Evolutionary conservation across 1,139 yeast species (phyloP).

Genomic region (Nakaseomyces bracarensis): DNA sequence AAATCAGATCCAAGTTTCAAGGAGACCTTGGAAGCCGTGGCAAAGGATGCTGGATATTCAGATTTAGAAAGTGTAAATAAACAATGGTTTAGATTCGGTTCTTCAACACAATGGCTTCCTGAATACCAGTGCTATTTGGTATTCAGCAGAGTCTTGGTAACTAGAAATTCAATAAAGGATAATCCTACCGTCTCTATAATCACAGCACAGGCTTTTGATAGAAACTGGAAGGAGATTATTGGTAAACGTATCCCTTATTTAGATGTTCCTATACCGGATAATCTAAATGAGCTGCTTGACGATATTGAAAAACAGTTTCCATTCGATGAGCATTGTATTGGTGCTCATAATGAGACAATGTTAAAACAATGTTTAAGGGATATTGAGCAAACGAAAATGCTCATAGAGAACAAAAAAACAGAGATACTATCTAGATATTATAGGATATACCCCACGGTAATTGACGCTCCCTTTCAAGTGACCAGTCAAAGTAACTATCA

Average conservation of each 20-base stretch:
- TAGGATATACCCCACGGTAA: not conserved
- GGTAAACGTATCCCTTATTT: slow-evolving; percentile 15
- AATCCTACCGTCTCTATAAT: slow-evolving; percentile 12
- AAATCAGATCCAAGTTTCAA: not conserved
- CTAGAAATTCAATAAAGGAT: not conserved
- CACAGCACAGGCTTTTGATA: slow-evolving; percentile 20
- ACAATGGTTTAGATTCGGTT: slow-evolving; percentile 20
- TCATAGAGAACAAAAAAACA: not conserved
- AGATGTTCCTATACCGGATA: slow-evolving; percentile 13
- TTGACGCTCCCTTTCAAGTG: not conserved
- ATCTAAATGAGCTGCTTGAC: slow-evolving; percentile 6
- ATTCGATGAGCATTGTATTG: not conserved
- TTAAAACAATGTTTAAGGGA: not conserved
- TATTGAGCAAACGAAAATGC: not conserved
- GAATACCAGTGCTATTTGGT: slow-evolving; percentile 17
- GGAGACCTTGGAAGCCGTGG: not conserved
- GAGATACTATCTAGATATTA: not conserved
- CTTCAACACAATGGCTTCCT: slow-evolving; percentile 20
- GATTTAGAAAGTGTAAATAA: not conserved
- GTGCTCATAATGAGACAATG: not conserved
- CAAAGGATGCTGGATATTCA: not conserved
- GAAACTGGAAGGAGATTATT: slow-evolving; percentile 18
- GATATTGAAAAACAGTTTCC: not conserved
- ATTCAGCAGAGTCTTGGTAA: slow-evolving; percentile 13
- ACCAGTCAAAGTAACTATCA: slow-evolving; percentile 16